Base-by-base conservation (phyloP, 441 rosid genomes). In the Adansonia madagascariensis region DNA sequence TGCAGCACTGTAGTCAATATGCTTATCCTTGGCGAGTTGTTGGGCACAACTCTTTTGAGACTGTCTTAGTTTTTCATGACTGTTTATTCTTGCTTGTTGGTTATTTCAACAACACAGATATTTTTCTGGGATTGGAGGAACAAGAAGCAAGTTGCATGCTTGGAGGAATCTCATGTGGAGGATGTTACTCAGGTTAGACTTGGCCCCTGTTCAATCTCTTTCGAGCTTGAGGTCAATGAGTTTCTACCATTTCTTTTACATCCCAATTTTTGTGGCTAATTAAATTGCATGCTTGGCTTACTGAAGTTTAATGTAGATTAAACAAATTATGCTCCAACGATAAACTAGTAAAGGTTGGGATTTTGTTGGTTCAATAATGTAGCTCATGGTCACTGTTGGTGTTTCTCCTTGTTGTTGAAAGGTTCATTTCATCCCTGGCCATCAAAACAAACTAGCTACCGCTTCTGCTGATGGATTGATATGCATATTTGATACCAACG, bases 71-170 rank as follows among this genome's bases (percentile, higher is more conserved):
- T 75, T 18, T 76, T 56, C 53, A 66, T 66, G 64, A 41, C 10
- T 39, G 52, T 52, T 17, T 50, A 31, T 39, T 65, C 64, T 76
- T 46, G 24, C 73, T 27, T 79, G 63, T 76, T 22, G 69, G 55
- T 46, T 79, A 43, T 1, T 18, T 74, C 41, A 67, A 70, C 46
- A 47, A 76, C 85, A 92, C 84, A 94, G 99, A 87, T 94, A 78
- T 86, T 87, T 76, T 84, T 95, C 65, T 94, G 97, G 97, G 99
- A 95, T 82, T 95, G 98, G 97, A 94, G 99, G 84, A 91, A 88
- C 83, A 83, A 88, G 84, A 94, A 85, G 86, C 99, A 90, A 85
- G 90, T 95, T 82, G 98, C 98, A 8, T 92, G 95, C 82, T 87
- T 95, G 83, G 94, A 89, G 85, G 97, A 95, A 79, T 92, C 94